Conservation (phyloP, 495 filamentous ascomycete genomes). For the Sabuloglossum arenarium region DNA sequence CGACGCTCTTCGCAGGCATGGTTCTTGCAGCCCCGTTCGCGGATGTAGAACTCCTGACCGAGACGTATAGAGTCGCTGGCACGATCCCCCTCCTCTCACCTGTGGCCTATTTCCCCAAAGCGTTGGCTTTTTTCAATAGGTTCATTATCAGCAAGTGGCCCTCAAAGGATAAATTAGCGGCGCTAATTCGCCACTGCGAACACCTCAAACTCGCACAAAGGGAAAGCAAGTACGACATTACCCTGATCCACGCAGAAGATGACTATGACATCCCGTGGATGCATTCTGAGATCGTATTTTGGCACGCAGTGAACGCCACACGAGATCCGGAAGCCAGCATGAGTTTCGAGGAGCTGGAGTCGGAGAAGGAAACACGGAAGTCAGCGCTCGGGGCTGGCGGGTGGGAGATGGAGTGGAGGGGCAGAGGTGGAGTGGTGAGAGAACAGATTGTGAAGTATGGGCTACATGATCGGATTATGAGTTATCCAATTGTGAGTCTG, state of each 20-base stretch:
- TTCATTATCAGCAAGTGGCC: slow-evolving; percentile 14
- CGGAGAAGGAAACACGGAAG: slow-evolving; percentile 7
- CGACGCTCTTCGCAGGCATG: slow-evolving; percentile 16
- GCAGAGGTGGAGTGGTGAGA: slow-evolving; percentile 9
- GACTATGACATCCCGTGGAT: slow-evolving; percentile 56
- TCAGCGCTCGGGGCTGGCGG: slow-evolving; percentile 11
- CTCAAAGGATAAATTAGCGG: slow-evolving; percentile 10
- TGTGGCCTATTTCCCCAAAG: slow-evolving; percentile 18
- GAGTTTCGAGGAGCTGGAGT: slow-evolving; percentile 10
- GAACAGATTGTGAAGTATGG: slow-evolving; percentile 15
- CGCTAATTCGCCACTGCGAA: slow-evolving; percentile 8
- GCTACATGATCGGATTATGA: slow-evolving; percentile 14
- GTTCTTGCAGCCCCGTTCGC: slow-evolving; percentile 24
- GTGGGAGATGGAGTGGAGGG: slow-evolving; percentile 12
- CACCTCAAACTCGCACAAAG: slow-evolving; percentile 5
- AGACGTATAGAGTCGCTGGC: slow-evolving; percentile 26
- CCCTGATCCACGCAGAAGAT: slow-evolving; percentile 49
- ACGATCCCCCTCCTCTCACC: slow-evolving; percentile 24
- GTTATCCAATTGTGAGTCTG: slow-evolving; percentile 14
- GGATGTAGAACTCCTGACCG: slow-evolving; percentile 21
- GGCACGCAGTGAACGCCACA: slow-evolving; percentile 29
- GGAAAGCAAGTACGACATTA: slow-evolving; percentile 7
- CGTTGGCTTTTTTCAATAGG: slow-evolving; percentile 6
- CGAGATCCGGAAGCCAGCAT: slow-evolving; percentile 12
- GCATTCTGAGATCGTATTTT: slow-evolving; percentile 33